A percentile compares a stretch with the other conserved stretches of the same genome.
Conservation (phyloP, 768 basidiomycete genomes). For the Neoboletus brunneissimus region DNA sequence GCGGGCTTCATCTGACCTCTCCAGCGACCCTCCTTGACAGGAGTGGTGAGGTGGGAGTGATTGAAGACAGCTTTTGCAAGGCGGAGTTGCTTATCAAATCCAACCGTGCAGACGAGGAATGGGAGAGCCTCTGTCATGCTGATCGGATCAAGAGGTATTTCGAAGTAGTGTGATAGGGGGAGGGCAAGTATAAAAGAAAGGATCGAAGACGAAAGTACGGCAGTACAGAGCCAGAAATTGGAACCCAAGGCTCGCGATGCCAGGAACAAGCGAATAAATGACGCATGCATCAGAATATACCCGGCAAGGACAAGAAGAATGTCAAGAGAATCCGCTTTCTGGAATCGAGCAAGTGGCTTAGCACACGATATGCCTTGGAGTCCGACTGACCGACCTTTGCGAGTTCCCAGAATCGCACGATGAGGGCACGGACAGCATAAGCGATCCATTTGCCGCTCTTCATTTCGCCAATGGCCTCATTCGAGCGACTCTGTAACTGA, state of each 20-base stretch:
- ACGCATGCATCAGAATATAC: slow-evolving; percentile 93
- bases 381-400: slow-evolving; percentile 55
- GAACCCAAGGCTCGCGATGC: slow-evolving; percentile 83
- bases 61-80: slow-evolving; percentile 88
- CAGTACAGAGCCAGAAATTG: slow-evolving; percentile 65
- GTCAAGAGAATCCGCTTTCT: slow-evolving; percentile 95
- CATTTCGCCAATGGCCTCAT: slow-evolving; percentile 64
- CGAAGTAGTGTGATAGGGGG: slow-evolving; percentile 69
- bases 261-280: slow-evolving; percentile 88
- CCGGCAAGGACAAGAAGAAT: slow-evolving; percentile 92
- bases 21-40: slow-evolving; percentile 39
- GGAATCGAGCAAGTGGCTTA: slow-evolving; percentile 20
- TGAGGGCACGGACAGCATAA: slow-evolving; percentile 74
- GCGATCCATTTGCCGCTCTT: slow-evolving; percentile 85
- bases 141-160: slow-evolving; percentile 89
- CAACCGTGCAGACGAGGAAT: slow-evolving; percentile 96
- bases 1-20: slow-evolving; percentile 65
- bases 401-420: slow-evolving; percentile 82
- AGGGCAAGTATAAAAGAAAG: slow-evolving; percentile 85
- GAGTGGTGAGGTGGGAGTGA: slow-evolving; percentile 60
- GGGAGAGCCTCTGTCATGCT: slow-evolving; percentile 93
- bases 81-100: slow-evolving; percentile 95
- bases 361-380: not conserved
- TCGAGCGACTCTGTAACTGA: slow-evolving; percentile 46
- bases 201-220: slow-evolving; percentile 76